Conservation (phyloP, 2,329 filamentous ascomycete genomes). For the Graphilbum fragrans region DNA sequence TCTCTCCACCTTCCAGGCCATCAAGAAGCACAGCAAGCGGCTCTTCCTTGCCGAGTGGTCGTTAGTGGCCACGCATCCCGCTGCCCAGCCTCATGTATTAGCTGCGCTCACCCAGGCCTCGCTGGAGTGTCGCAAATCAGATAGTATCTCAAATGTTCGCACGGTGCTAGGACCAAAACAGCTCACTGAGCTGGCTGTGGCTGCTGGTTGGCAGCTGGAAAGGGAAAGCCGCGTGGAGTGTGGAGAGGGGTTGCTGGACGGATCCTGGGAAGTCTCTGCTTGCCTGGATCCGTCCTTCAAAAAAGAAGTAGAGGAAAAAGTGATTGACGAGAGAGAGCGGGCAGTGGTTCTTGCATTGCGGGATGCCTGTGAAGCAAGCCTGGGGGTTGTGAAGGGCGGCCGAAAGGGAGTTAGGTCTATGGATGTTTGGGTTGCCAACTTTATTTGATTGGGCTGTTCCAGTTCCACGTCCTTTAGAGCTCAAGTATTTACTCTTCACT, state of each 20-base stretch:
- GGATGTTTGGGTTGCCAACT: conserved; percentile 12
- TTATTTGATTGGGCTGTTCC: conserved; percentile 7
- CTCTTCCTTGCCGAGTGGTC: conserved; percentile 35
- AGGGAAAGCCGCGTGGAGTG: conserved; percentile 23
- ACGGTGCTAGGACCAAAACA: conserved; percentile 27
- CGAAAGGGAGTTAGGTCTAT: conserved; percentile 9
- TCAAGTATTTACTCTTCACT: no score
- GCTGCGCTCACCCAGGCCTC: conserved; percentile 31
- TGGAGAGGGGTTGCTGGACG: conserved; percentile 28
- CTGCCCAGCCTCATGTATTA: conserved; percentile 35
- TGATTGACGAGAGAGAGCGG: conserved; percentile 16
- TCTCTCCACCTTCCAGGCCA: conserved; percentile 20
- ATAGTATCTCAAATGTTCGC: conserved; percentile 32
- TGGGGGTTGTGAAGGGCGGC: conserved; percentile 8
- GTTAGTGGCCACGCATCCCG: conserved; percentile 23
- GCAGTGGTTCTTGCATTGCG: conserved; percentile 16
- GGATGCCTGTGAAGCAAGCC: conserved; percentile 16
- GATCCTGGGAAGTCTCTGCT: conserved; percentile 29
- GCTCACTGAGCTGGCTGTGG: conserved; percentile 23
- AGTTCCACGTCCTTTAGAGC: no score
- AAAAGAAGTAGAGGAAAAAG: conserved; percentile 17
- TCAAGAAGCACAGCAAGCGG: conserved; percentile 19
- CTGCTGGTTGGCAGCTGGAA: conserved; percentile 24
- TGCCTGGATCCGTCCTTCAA: conserved; percentile 19
- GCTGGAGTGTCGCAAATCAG: conserved; percentile 26